These are phyloP conservation scores for Nakazawaea wickerhamii DNA, from an alignment of 805 yeast genomes.

Conservation along the genomic window DNA sequence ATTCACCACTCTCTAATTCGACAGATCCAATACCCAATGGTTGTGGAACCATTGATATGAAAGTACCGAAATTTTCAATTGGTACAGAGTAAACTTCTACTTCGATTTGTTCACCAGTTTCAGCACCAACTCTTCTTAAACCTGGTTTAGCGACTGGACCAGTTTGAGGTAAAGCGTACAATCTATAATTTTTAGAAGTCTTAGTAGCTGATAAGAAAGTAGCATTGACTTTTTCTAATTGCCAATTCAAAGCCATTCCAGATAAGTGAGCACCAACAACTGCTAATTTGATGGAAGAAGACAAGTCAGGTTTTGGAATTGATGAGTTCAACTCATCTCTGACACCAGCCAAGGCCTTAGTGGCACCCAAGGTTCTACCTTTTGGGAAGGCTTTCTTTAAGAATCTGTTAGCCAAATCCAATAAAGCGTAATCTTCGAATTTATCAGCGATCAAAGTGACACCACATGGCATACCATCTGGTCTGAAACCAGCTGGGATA, in stretches of 20 bases:
- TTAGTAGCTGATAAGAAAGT: constrained; percentile 56
- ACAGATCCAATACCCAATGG: constrained; percentile 95
- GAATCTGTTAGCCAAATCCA: constrained; percentile 75
- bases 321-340: constrained; percentile 40
- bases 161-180: constrained; percentile 75
- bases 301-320: constrained; percentile 39
- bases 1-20: constrained; percentile 71
- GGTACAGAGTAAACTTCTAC: constrained; percentile 87
- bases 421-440: constrained; percentile 83
- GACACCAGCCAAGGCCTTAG: constrained; percentile 23
- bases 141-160: constrained; percentile 93
- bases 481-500: constrained; percentile 83
- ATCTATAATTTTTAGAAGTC: constrained; percentile 65
- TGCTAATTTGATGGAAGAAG: constrained; percentile 59
- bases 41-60: constrained; percentile 84
- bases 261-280: constrained; percentile 95
- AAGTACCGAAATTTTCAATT: constrained; percentile 67
- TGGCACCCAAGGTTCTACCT: constrained; percentile 54
- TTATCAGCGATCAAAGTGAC: constrained; percentile 77
- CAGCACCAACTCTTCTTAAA: constrained; percentile 54
- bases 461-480: constrained; percentile 88
- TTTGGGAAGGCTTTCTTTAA: constrained; percentile 42
- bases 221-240: constrained; percentile 79
- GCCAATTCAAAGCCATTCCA: constrained; percentile 93
- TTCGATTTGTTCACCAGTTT: constrained; percentile 54